phyloP scores from a whole-genome alignment of 148 eudicot genomes.

The Rhododendron ovatum region DNA sequence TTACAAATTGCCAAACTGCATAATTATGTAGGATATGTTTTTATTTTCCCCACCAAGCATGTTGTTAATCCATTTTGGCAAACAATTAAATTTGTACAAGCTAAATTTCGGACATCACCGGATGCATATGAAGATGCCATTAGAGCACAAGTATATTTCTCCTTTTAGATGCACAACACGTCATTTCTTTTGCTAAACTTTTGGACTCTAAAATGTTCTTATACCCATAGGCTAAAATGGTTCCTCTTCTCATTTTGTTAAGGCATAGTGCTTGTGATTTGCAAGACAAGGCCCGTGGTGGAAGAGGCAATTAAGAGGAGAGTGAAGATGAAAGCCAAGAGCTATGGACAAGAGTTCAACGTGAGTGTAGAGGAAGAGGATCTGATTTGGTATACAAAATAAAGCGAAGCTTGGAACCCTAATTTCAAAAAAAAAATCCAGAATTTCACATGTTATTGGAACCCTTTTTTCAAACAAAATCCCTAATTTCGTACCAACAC shows the following conservation, averaged over 20 bases:
- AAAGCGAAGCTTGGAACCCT: too few species aligned
- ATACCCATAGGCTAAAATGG: background rate
- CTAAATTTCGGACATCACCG: conserved; percentile 81
- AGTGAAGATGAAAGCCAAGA: conserved; percentile 55
- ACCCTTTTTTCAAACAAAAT: too few species aligned
- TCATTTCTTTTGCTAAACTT: background rate
- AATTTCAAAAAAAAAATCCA: too few species aligned
- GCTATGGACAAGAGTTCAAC: too few species aligned
- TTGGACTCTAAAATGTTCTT: background rate
- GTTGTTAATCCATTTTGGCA: background rate
- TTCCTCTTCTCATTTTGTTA: background rate
- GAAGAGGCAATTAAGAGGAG: conserved; percentile 68
- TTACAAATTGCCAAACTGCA: background rate
- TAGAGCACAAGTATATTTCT: conserved; percentile 48
- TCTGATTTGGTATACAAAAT: too few species aligned
- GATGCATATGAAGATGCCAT: conserved; percentile 68
- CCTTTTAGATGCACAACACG: background rate
- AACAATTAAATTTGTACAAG: conserved; percentile 67
- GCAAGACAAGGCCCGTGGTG: conserved; percentile 63
- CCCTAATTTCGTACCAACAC: too few species aligned
- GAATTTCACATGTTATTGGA: too few species aligned
- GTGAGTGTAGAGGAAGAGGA: too few species aligned
- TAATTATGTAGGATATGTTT: background rate
- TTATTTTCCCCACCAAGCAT: background rate
- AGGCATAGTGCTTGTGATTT: conserved; percentile 4